These are phyloP conservation scores for Verruconis gallopava DNA, from an alignment of 2,329 filamentous ascomycete species.

Conservation along the genomic window DNA sequence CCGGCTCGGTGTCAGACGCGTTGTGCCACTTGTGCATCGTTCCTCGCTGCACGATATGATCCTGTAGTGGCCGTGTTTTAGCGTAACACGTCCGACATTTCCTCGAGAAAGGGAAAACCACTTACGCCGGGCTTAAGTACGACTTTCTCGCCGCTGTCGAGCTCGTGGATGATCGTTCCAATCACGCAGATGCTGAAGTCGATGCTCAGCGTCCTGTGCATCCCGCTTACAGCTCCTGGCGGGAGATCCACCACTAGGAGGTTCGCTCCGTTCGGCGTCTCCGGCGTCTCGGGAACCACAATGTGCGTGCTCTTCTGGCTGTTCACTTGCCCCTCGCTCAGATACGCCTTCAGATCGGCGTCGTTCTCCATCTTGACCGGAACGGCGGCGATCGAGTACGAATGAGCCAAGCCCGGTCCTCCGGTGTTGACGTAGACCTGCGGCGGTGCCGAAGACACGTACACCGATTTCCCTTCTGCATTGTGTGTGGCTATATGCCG, in stretches of 20 bases:
- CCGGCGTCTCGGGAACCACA: slow-evolving; percentile 10
- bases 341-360: slow-evolving; percentile 28
- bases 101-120: background rate
- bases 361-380: slow-evolving; percentile 29
- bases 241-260: slow-evolving; percentile 14
- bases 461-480: slow-evolving; percentile 22
- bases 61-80: slow-evolving; percentile 1
- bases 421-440: slow-evolving; percentile 14
- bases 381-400: slow-evolving; percentile 30
- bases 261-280: slow-evolving; percentile 10
- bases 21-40: slow-evolving; percentile 18
- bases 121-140: slow-evolving; percentile 13
- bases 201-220: slow-evolving; percentile 15
- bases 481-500: slow-evolving; percentile 26
- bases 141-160: slow-evolving; percentile 14
- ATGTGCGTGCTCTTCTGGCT: slow-evolving; percentile 12
- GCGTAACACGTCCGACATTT: background rate
- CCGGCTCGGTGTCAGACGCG: slow-evolving; percentile 13
- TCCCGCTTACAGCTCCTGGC: slow-evolving; percentile 12
- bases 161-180: slow-evolving; percentile 14
- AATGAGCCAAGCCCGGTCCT: slow-evolving; percentile 16
- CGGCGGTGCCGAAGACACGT: slow-evolving; percentile 19
- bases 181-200: slow-evolving; percentile 16
- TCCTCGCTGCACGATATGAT: slow-evolving; percentile 16
- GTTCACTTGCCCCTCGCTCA: slow-evolving; percentile 5